Percentiles rank a stretch among this genome's conserved stretches.
These are phyloP conservation scores for Eragrostis tef DNA, from an alignment of 202 grass and related monocot species.

Conservation along the genomic window DNA sequence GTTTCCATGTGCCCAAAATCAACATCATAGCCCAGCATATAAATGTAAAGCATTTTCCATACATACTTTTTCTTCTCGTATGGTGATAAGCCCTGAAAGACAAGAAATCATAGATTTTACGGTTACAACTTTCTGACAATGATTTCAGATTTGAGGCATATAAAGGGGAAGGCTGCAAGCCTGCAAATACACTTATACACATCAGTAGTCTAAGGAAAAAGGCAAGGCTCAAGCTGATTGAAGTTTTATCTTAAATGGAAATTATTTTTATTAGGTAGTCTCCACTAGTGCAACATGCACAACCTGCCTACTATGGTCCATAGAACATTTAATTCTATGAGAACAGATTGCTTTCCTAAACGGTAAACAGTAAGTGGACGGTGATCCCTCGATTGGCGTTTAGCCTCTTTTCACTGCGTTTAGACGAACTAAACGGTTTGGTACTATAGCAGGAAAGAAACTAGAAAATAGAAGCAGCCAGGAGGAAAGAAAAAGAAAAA, in stretches of 20 bases:
- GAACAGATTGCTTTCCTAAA: background rate
- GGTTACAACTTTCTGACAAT: background rate
- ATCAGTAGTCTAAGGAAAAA: conserved; percentile 20
- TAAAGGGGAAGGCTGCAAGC: background rate
- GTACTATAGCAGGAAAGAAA: no score
- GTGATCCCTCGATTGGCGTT: no score
- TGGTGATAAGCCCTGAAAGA: conserved; percentile 80
- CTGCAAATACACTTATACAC: conserved; percentile 17
- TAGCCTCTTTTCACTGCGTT: no score
- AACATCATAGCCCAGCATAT: conserved; percentile 99
- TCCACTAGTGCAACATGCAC: conserved; percentile 36
- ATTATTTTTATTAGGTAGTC: background rate
- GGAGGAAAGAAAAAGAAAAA: no score
- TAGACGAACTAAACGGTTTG: no score
- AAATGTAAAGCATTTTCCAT: conserved; percentile 99
- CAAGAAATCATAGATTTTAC: conserved; percentile 38
- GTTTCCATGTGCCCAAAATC: conserved; percentile 95
- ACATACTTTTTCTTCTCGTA: conserved; percentile 99
- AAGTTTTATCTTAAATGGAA: conserved; percentile 23
- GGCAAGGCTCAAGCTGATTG: background rate
- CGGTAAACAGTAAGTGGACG: no score
- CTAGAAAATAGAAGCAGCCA: no score
- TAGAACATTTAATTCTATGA: conserved; percentile 2
- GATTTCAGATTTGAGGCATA: background rate
- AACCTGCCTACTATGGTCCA: conserved; percentile 6